These are phyloP conservation scores for Nemania sp. DNA, from an alignment of 2,329 filamentous ascomycete genomes.

Conservation along the genomic window DNA sequence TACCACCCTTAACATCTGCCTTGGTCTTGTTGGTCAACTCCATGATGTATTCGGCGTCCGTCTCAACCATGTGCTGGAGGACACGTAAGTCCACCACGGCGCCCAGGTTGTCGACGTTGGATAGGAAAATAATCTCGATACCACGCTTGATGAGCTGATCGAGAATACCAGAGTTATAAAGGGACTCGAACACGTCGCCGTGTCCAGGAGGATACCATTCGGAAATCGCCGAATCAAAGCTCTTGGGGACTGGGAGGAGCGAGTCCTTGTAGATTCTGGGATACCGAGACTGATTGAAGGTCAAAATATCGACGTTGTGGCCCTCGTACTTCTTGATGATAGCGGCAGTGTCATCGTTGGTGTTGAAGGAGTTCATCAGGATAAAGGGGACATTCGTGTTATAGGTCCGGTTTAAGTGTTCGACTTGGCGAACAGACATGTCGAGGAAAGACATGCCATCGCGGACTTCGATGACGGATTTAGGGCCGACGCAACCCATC, in stretches of 20 bases:
- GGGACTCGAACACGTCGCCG: conserved; percentile 99
- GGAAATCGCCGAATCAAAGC: conserved; percentile 80
- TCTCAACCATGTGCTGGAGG: conserved; percentile 99
- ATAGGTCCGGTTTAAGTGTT: conserved; percentile 98
- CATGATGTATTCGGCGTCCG: conserved; percentile 98
- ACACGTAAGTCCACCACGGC: conserved; percentile 98
- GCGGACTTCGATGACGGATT: conserved; percentile 99
- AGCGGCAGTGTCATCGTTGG: conserved; percentile 93
- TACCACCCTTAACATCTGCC: conserved; percentile 99
- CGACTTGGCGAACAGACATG: conserved; percentile 96
- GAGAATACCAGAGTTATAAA: conserved; percentile 98
- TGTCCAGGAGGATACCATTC: conserved; percentile 99
- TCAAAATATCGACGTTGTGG: conserved; percentile 98
- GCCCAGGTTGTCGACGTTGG: conserved; percentile 98
- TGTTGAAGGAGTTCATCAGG: conserved; percentile 99
- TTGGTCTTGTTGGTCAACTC: conserved; percentile 99
- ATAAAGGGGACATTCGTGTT: conserved; percentile 96
- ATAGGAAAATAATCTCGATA: conserved; percentile 97
- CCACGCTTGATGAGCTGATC: conserved; percentile 95
- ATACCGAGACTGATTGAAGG: conserved; percentile 99
- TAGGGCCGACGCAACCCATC: conserved; percentile 98
- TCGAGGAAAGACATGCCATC: conserved; percentile 99
- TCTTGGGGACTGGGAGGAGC: conserved; percentile 91
- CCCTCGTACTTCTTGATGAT: conserved; percentile 99
- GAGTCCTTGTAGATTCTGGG: conserved; percentile 98